phyloP scores from a whole-genome alignment of 148 eudicot genomes.

The Silene conica region DNA sequence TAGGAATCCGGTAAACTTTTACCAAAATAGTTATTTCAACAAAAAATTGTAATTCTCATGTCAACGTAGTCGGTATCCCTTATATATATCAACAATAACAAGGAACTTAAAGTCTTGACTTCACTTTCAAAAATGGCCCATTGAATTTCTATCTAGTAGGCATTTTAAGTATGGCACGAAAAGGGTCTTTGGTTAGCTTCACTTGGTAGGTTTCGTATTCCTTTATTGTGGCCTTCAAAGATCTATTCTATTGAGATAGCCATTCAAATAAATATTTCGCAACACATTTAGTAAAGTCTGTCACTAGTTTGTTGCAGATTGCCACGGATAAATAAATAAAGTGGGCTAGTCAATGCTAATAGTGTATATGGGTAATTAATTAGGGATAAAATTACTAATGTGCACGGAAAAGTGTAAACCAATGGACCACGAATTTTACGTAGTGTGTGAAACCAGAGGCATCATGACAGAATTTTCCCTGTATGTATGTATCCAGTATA shows the following conservation, averaged over 20 bases:
- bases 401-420: neutral
- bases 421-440: neutral
- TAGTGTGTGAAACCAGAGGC: neutral
- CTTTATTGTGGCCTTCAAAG: neutral
- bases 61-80: too few relatives aligned
- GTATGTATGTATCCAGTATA: neutral
- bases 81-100: too few relatives aligned
- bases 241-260: too few relatives aligned
- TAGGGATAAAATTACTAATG: neutral
- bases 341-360: neutral
- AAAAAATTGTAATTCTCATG: neutral
- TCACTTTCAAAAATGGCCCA: neutral
- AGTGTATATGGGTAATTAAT: neutral
- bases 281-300: neutral
- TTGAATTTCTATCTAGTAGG: neutral
- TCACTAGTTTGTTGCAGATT: neutral
- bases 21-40: neutral
- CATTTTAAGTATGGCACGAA: neutral
- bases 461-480: conserved; percentile 3
- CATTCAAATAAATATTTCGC: neutral
- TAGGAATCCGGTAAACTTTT: too few relatives aligned
- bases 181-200: neutral
- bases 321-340: neutral
- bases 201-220: neutral
- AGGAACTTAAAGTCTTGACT: too few relatives aligned